Conservation (phyloP, 2,329 filamentous ascomycete species). For the Chrysosporium keratinophilum region DNA sequence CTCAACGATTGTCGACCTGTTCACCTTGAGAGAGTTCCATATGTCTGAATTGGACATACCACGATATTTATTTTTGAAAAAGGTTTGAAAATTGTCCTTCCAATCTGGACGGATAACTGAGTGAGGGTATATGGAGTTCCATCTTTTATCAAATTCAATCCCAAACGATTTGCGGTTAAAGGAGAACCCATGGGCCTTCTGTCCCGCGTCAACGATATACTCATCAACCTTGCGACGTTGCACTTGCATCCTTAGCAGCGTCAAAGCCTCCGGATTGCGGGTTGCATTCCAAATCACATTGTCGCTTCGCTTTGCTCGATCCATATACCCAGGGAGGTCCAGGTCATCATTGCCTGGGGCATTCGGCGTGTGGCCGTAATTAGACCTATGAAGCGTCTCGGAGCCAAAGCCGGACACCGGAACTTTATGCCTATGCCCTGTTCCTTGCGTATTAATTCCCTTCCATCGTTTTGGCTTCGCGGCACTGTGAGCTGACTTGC, state of each 20-base stretch:
- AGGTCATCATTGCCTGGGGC: not conserved
- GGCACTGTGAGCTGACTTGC: no score
- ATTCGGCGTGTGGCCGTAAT: not conserved
- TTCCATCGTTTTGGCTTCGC: no score
- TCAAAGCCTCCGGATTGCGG: not conserved
- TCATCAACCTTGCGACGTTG: slow-evolving; percentile 5
- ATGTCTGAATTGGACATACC: not conserved
- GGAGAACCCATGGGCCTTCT: not conserved
- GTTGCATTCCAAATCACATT: not conserved
- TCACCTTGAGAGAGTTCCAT: not conserved
- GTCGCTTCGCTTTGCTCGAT: not conserved
- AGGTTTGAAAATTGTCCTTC: not conserved
- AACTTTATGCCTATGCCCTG: no score
- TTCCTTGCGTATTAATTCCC: no score
- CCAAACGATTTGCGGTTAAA: slow-evolving; percentile 4
- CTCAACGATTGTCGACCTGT: not conserved
- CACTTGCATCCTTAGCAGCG: not conserved
- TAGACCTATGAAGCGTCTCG: no score
- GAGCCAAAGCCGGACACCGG: no score
- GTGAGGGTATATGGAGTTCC: slow-evolving; percentile 7
- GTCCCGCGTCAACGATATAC: not conserved
- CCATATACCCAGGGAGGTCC: not conserved
- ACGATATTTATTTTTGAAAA: not conserved
- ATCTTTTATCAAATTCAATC: slow-evolving; percentile 7
- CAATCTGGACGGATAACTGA: slow-evolving; percentile 5